Percentiles rank a stretch among this genome's conserved stretches.
Evolutionary conservation across 345 rosid species (phyloP).

Genomic region (Populus alba): DNA sequence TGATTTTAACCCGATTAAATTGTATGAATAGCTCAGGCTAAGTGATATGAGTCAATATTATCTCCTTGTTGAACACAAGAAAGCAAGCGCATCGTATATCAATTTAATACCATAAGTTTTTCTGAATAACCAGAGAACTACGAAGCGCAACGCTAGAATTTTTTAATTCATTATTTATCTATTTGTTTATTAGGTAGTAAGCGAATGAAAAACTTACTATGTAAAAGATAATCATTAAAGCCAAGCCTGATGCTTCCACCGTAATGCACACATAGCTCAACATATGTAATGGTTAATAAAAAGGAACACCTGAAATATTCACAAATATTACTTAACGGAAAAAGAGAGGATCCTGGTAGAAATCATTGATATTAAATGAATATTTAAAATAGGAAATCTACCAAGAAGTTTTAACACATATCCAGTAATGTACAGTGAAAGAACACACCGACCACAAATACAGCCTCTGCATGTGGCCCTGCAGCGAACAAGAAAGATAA

Average conservation of each 20-base stretch:
- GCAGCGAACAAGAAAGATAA: slow-evolving; percentile 17
- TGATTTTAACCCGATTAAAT: neutral
- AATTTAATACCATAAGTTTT: neutral
- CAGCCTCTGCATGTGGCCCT: slow-evolving; percentile 41
- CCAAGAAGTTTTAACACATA: slow-evolving; percentile 41
- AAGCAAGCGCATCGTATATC: neutral
- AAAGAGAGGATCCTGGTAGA: neutral
- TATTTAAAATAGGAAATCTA: slow-evolving; percentile 13
- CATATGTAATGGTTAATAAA: slow-evolving; percentile 52
- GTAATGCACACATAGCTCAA: slow-evolving; percentile 54
- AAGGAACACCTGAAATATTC: slow-evolving; percentile 46
- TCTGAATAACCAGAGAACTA: neutral
- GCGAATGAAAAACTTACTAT: slow-evolving; percentile 32
- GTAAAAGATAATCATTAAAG: slow-evolving; percentile 42
- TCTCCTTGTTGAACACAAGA: neutral
- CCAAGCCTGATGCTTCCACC: slow-evolving; percentile 54
- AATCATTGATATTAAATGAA: neutral
- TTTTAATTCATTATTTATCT: neutral
- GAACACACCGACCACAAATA: slow-evolving; percentile 42
- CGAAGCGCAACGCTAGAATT: neutral
- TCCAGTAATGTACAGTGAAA: slow-evolving; percentile 36
- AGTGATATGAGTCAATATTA: neutral
- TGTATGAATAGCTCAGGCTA: neutral
- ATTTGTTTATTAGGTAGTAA: neutral
- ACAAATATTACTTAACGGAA: neutral